Base-by-base conservation (phyloP, 2,329 filamentous ascomycete genomes). In the Acrodontium crateriforme region DNA sequence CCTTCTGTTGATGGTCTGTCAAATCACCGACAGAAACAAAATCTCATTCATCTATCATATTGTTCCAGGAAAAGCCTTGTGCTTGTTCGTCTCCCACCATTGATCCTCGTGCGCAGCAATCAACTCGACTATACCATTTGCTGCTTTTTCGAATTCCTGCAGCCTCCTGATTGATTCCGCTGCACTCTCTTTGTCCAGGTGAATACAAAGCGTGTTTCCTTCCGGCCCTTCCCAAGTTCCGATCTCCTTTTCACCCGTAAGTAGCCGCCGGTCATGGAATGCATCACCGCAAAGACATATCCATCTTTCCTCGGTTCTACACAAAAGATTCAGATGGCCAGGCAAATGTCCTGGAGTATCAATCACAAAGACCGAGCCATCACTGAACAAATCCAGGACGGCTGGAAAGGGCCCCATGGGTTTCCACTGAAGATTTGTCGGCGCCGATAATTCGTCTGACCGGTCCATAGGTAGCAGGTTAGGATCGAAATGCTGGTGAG, bases 251-350 rank as follows among this genome's bases (percentile, higher is more conserved):
- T 69, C 64, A 0, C 64, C 63, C 1, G 47, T 59, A 42, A 71
- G 42, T 2, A 71, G 54, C 20, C 67, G 43, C 1, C 48, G 47
- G 40, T 71, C 64, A 37, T 71, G 67, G 34, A 62, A 71, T 17
- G 60, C 60, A 39, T 71, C 67, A 1, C 65, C 67, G 6, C 57
- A 62, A 0, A 71, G 54, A 38, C 61, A 63, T 1, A 67, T 49
- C 51, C 61, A 67, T 20, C 53, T 54, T 24, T 39, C 30, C 0
- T 41, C 53, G 0, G 52, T 53, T 0, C 60, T 52, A 6, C 52
- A 59, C 0, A 69, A 52, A 1, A 68, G 35, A 34, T 67, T 69
- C 1, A 69, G 42, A 33, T 69, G 66, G 0, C 65, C 65, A 4
- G 55, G 54, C 0, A 69, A 35, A 40, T 69, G 66, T 0, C 66